Evolutionary conservation across 805 yeast species (phyloP).

Genomic region (Ogataea sp.): DNA sequence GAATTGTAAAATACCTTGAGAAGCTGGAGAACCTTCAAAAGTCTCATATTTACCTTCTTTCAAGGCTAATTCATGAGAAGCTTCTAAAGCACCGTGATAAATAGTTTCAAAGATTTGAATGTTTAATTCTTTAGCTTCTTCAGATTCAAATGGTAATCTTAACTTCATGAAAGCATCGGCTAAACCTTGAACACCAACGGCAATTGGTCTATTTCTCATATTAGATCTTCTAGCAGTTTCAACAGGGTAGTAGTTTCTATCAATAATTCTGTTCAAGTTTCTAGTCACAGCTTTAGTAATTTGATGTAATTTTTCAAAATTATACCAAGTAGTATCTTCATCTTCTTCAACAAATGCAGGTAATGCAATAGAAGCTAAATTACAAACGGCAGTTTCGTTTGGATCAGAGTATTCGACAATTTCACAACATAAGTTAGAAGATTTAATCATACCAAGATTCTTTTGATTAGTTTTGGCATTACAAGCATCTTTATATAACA

Average conservation of each 20-base stretch:
- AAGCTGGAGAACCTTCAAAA: constrained; percentile 51
- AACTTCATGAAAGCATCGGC: constrained; percentile 51
- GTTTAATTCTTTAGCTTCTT: constrained; percentile 47
- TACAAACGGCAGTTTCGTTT: constrained; percentile 55
- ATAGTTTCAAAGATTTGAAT: constrained; percentile 55
- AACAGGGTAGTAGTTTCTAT: constrained; percentile 49
- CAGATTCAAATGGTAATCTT: constrained; percentile 50
- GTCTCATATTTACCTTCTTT: constrained; percentile 43
- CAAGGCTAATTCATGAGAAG: constrained; percentile 45
- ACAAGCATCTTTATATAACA: constrained; percentile 58
- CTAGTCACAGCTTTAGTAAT: constrained; percentile 46
- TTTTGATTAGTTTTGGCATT: constrained; percentile 51
- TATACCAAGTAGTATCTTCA: constrained; percentile 35
- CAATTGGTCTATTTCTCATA: constrained; percentile 53
- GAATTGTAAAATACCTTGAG: constrained; percentile 47
- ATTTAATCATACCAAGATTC: constrained; percentile 52
- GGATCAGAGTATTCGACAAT: constrained; percentile 53
- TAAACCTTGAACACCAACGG: constrained; percentile 56
- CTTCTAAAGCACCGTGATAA: constrained; percentile 51
- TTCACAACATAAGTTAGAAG: constrained; percentile 57
- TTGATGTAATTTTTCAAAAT: constrained; percentile 48
- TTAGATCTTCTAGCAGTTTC: constrained; percentile 45
- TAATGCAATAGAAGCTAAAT: constrained; percentile 51
- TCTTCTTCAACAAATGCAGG: constrained; percentile 47
- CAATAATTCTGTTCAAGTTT: constrained; percentile 50